These are phyloP conservation scores for Acanthamoeba polyphaga DNA, from an alignment of 208 protist genomes.

Conservation along the genomic window DNA sequence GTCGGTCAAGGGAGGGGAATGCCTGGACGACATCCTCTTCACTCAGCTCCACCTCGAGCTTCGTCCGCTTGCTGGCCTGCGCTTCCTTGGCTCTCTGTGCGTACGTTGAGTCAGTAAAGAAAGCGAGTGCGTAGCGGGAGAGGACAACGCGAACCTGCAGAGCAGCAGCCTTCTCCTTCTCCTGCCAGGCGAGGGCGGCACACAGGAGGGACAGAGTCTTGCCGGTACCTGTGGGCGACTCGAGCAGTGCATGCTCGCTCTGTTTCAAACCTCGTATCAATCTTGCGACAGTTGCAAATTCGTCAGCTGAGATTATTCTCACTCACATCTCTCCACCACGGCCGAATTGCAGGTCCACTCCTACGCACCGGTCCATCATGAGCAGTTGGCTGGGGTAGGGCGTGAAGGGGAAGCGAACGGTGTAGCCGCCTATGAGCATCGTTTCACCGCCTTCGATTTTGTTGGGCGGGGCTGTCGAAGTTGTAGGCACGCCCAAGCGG, in stretches of 20 bases:
- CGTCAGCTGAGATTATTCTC: neutral
- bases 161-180: conserved; percentile 35
- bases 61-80: neutral
- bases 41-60: conserved; percentile 6
- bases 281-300: too few relatives aligned
- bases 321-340: too few relatives aligned
- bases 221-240: conserved; percentile 98
- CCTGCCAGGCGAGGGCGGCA: conserved; percentile 94
- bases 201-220: conserved; percentile 98
- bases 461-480: too few relatives aligned
- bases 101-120: neutral
- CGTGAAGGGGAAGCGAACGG: conserved; percentile 93
- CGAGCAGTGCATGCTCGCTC: conserved; percentile 95
- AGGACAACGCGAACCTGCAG: neutral
- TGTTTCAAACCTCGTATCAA: conserved; percentile 83
- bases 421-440: conserved; percentile 81
- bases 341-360: too few relatives aligned
- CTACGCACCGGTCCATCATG: conserved; percentile 93
- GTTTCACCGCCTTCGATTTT: neutral
- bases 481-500: too few relatives aligned
- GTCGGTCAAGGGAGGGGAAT: neutral
- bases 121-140: neutral
- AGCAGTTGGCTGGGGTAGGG: conserved; percentile 96
- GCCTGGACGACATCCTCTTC: neutral
- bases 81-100: neutral